phyloP scores from a whole-genome alignment of 768 basidiomycete genomes.

The Stropharia rugosoannulata region DNA sequence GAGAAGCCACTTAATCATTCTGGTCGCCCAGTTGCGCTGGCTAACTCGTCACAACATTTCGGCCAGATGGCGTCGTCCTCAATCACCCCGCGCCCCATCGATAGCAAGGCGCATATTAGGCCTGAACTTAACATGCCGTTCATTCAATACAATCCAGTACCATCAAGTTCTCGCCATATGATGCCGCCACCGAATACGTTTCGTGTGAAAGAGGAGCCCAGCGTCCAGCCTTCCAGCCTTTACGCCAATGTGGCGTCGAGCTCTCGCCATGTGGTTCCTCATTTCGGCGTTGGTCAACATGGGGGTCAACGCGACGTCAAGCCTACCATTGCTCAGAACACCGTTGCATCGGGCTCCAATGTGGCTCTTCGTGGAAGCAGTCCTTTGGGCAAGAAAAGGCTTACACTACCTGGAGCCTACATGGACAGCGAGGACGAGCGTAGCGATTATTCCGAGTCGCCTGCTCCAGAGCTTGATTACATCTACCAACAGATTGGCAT shows the following conservation, averaged over 20 bases:
- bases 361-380: too few species aligned
- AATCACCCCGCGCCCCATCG: neutral
- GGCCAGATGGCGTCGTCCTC: neutral
- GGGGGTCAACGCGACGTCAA: neutral
- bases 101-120: too few species aligned
- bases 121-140: too few species aligned
- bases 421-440: conserved; percentile 1
- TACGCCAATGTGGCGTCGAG: too few species aligned
- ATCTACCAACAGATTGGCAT: conserved; percentile 14
- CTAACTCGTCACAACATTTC: too few species aligned
- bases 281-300: neutral
- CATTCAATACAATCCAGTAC: too few species aligned
- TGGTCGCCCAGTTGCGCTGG: neutral
- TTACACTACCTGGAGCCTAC: neutral
- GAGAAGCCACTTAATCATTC: neutral
- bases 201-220: too few species aligned
- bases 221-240: too few species aligned
- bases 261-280: too few species aligned
- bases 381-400: neutral
- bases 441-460: conserved; percentile 14
- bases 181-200: too few species aligned
- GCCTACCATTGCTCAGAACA: neutral
- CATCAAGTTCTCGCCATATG: too few species aligned
- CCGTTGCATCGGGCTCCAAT: neutral
- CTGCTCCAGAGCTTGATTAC: conserved; percentile 1